These are phyloP conservation scores for Aspergillus cristatus DNA, from an alignment of 495 filamentous ascomycete species.

Conservation along the genomic window DNA sequence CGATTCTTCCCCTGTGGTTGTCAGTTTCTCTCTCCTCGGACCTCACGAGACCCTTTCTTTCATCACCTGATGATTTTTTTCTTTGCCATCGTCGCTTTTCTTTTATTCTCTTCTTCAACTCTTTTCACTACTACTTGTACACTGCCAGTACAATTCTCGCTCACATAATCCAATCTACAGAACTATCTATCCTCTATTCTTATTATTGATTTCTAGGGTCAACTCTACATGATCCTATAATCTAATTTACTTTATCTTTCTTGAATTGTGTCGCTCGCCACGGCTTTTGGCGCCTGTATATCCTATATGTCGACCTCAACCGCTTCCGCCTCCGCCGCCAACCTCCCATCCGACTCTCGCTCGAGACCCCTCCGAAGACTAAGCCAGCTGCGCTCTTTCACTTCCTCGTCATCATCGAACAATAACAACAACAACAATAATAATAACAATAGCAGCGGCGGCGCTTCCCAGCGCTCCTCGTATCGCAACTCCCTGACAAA, in stretches of 20 bases:
- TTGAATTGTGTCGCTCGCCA: too few species aligned
- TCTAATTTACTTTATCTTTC: too few species aligned
- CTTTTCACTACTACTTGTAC: too few species aligned
- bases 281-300: too few species aligned
- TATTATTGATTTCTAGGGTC: too few species aligned
- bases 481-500: constrained; percentile 27
- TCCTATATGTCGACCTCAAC: constrained; percentile 29
- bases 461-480: constrained; percentile 10
- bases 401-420: constrained; percentile 38
- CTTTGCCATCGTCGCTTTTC: not conserved
- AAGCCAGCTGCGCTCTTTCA: constrained; percentile 60
- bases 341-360: constrained; percentile 30
- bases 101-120: constrained; percentile 3
- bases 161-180: too few species aligned
- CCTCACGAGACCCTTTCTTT: constrained; percentile 2
- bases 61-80: not conserved
- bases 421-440: constrained; percentile 21
- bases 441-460: constrained; percentile 2
- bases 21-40: too few species aligned
- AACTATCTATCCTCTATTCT: too few species aligned
- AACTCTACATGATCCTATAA: too few species aligned
- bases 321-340: constrained; percentile 32
- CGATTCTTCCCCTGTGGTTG: too few species aligned
- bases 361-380: constrained; percentile 59
- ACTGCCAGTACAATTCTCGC: too few species aligned